Conservation (phyloP, 306 rosid species). For the Pyrus betulifolia region DNA sequence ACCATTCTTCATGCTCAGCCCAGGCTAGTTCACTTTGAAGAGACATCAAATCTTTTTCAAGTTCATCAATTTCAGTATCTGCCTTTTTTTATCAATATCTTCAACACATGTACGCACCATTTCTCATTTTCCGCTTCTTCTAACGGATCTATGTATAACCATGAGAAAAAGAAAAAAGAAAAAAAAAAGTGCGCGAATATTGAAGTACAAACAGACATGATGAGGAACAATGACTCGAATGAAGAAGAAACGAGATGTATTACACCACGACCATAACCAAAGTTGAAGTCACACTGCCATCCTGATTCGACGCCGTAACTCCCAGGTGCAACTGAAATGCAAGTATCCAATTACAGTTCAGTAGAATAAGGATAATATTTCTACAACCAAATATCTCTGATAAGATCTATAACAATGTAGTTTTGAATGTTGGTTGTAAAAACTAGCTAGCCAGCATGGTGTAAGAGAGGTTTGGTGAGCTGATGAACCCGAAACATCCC, state of each 20-base stretch:
- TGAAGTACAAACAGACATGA: not conserved
- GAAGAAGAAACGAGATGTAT: slow-evolving; percentile 2
- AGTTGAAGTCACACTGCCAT: slow-evolving; percentile 42
- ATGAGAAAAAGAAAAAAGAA: slow-evolving; percentile 1
- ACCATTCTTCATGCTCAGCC: slow-evolving; percentile 37
- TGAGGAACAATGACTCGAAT: not conserved
- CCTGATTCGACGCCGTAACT: slow-evolving; percentile 20
- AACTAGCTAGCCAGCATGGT: slow-evolving; percentile 3
- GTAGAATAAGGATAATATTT: not conserved
- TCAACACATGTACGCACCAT: slow-evolving; percentile 50
- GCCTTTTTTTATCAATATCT: slow-evolving; percentile 44
- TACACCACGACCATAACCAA: slow-evolving; percentile 44
- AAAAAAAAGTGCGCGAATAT: not conserved
- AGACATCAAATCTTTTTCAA: slow-evolving; percentile 41
- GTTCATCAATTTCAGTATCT: slow-evolving; percentile 54
- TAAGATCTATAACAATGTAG: not conserved
- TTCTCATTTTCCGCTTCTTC: slow-evolving; percentile 51
- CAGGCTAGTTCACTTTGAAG: slow-evolving; percentile 51
- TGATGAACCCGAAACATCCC: slow-evolving; percentile 57
- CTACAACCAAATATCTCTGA: not conserved
- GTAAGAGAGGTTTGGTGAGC: slow-evolving; percentile 26
- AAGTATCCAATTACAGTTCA: slow-evolving; percentile 9
- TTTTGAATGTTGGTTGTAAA: not conserved
- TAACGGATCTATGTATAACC: slow-evolving; percentile 36
- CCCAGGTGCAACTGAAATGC: slow-evolving; percentile 31